phyloP scores from a whole-genome alignment of 2,329 filamentous ascomycete species.

The Mycosphaerella arachidis region DNA sequence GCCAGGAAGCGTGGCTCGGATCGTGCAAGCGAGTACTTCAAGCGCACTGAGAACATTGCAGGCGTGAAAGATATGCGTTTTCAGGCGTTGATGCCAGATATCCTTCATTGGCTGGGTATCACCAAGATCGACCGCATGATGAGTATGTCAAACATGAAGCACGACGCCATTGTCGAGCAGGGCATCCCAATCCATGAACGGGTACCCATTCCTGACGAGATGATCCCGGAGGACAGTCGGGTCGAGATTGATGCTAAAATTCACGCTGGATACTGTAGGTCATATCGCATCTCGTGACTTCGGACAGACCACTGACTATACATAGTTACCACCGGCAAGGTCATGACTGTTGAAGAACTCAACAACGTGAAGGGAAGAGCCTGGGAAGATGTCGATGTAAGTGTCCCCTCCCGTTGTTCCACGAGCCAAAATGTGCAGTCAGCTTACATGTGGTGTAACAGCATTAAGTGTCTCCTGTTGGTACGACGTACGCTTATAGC shows the following conservation, averaged over 20 bases:
- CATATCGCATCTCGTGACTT: not conserved
- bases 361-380: slow-evolving; percentile 80
- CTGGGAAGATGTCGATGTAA: slow-evolving; percentile 68
- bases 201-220: slow-evolving; percentile 84
- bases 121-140: slow-evolving; percentile 98
- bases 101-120: slow-evolving; percentile 96
- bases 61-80: slow-evolving; percentile 94
- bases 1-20: slow-evolving; percentile 74
- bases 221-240: slow-evolving; percentile 89
- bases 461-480: slow-evolving; percentile 12
- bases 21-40: slow-evolving; percentile 85
- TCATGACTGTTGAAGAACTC: slow-evolving; percentile 83
- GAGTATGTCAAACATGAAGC: slow-evolving; percentile 98
- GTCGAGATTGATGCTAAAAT: slow-evolving; percentile 99
- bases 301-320: slow-evolving; percentile 13
- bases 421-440: slow-evolving; percentile 2
- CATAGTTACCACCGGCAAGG: slow-evolving; percentile 74
- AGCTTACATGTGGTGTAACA: slow-evolving; percentile 16
- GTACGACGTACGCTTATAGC: not conserved
- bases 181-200: slow-evolving; percentile 25
- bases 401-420: slow-evolving; percentile 1
- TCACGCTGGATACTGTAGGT: slow-evolving; percentile 66
- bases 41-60: slow-evolving; percentile 95
- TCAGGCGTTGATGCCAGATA: slow-evolving; percentile 89
- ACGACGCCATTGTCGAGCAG: slow-evolving; percentile 73